These are phyloP conservation scores for Cladosporium sp. DNA, from an alignment of 2,329 filamentous ascomycete genomes.

Conservation along the genomic window DNA sequence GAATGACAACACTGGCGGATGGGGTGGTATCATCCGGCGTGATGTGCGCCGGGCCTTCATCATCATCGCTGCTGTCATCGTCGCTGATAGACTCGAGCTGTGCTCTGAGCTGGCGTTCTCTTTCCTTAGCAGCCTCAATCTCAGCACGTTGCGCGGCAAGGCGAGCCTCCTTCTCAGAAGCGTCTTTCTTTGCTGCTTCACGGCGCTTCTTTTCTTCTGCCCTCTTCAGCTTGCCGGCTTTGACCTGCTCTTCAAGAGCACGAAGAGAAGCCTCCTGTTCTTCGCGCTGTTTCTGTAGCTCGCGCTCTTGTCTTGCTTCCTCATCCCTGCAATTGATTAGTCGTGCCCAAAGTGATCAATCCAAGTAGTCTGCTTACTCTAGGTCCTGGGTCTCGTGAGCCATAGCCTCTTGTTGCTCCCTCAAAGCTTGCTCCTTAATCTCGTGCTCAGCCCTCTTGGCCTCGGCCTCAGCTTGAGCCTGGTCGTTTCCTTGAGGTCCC, in stretches of 20 bases:
- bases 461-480: constrained; percentile 49
- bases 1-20: constrained; percentile 52
- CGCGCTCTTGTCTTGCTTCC: constrained; percentile 70
- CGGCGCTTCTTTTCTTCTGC: constrained; percentile 91
- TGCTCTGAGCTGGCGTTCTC: constrained; percentile 81
- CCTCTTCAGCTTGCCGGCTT: constrained; percentile 89
- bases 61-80: constrained; percentile 65
- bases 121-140: constrained; percentile 83
- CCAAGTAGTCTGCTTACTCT: constrained; percentile 62
- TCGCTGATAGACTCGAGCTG: constrained; percentile 78
- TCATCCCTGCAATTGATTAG: constrained; percentile 56
- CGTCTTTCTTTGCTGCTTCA: constrained; percentile 79
- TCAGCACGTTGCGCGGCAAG: constrained; percentile 82
- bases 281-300: constrained; percentile 72
- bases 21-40: constrained; percentile 58
- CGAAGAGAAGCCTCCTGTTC: constrained; percentile 77
- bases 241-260: constrained; percentile 89
- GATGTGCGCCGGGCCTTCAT: constrained; percentile 73
- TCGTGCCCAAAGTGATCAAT: constrained; percentile 8
- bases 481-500: constrained; percentile 51
- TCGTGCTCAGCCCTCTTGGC: constrained; percentile 56
- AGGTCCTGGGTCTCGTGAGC: constrained; percentile 67
- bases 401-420: constrained; percentile 70
- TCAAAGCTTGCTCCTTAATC: constrained; percentile 49
- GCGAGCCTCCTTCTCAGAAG: constrained; percentile 82